Evolutionary conservation across 176 grass and related monocot species (phyloP).

Genomic region (Eremochloa ophiuroides): DNA sequence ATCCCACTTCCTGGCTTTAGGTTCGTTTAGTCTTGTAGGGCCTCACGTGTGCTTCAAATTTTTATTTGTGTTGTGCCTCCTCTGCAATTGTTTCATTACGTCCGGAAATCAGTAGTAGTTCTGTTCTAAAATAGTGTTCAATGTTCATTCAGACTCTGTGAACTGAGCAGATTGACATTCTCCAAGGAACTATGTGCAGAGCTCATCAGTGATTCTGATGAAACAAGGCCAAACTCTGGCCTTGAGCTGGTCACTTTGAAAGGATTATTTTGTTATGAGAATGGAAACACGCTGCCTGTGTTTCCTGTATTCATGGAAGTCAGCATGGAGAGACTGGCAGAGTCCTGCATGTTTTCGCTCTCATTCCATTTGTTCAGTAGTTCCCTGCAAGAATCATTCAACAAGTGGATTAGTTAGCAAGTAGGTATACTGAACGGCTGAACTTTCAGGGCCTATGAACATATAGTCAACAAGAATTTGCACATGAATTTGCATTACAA

Average conservation of each 20-base stretch:
- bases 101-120: too few species aligned
- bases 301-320: constrained; percentile 45
- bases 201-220: constrained; percentile 50
- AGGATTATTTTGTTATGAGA: constrained; percentile 69
- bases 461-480: too few species aligned
- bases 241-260: constrained; percentile 46
- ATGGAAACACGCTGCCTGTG: constrained; percentile 31
- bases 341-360: constrained; percentile 41
- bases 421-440: not conserved
- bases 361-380: constrained; percentile 39
- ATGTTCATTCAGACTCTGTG: constrained; percentile 53
- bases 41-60: too few species aligned
- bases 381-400: constrained; percentile 39
- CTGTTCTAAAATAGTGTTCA: too few species aligned
- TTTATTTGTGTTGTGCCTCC: too few species aligned
- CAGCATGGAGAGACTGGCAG: constrained; percentile 48
- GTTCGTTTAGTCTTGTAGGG: too few species aligned
- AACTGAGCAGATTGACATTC: constrained; percentile 43
- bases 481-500: too few species aligned
- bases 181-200: constrained; percentile 50
- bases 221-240: constrained; percentile 46
- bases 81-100: too few species aligned
- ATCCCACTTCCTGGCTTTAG: too few species aligned
- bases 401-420: not conserved
- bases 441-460: not conserved